Evolutionary conservation across 768 basidiomycete genomes (phyloP).

Genomic region (Hygrophoropsis aurantiaca): DNA sequence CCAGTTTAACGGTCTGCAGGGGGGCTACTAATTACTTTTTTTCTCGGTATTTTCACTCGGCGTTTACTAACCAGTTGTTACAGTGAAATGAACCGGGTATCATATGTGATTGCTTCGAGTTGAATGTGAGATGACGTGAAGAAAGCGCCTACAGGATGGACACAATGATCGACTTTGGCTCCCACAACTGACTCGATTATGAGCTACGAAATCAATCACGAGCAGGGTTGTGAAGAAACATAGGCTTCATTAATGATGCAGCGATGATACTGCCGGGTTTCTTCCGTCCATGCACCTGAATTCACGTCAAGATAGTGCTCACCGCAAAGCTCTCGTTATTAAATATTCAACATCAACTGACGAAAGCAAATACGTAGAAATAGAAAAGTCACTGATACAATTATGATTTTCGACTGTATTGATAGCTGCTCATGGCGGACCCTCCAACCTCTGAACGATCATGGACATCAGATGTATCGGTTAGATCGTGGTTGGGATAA

Average conservation of each 20-base stretch:
- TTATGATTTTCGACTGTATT: constrained; percentile 9
- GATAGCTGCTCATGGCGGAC: constrained; percentile 13
- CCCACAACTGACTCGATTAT: no score
- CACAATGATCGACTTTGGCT: no score
- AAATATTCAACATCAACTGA: neutral
- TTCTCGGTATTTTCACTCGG: constrained; percentile 32
- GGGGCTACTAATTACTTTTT: constrained; percentile 28
- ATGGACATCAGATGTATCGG: constrained; percentile 1
- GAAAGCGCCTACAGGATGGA: no score
- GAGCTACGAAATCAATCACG: no score
- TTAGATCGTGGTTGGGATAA: constrained; percentile 10
- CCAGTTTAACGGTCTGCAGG: constrained; percentile 9
- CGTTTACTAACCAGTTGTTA: constrained; percentile 1
- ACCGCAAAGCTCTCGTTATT: no score
- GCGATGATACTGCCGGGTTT: no score
- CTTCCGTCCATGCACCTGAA: constrained; percentile 1
- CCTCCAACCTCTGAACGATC: constrained; percentile 46
- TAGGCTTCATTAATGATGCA: no score
- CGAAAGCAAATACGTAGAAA: constrained; percentile 2
- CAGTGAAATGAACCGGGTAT: no score
- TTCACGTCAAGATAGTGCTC: no score
- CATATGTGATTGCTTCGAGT: no score
- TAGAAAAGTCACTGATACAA: constrained; percentile 10
- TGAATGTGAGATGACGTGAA: no score
- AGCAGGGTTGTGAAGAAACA: no score